These are phyloP conservation scores for Akebia trifoliata DNA, from an alignment of 164 flowering plant species.

Conservation along the genomic window DNA sequence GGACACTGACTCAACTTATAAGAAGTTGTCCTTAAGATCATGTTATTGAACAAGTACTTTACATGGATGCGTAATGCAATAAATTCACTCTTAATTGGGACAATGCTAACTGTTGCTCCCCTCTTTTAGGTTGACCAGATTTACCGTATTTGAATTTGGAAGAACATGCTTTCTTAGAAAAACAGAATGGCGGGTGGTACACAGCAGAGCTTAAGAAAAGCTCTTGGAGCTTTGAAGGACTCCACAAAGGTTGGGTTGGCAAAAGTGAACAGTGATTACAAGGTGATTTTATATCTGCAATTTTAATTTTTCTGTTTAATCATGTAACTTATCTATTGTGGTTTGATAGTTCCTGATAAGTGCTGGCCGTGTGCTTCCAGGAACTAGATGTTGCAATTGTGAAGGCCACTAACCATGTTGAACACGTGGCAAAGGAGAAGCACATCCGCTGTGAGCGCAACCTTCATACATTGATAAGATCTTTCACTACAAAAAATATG, in stretches of 20 bases:
- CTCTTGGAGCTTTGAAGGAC: too few relatives aligned
- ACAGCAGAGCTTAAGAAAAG: constrained; percentile 35
- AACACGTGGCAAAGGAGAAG: constrained; percentile 50
- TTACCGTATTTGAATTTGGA: background rate
- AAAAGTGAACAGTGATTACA: constrained; percentile 50
- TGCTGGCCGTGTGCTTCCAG: constrained; percentile 23
- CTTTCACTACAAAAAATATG: too few relatives aligned
- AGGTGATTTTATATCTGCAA: constrained; percentile 26
- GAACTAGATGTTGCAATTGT: constrained; percentile 56
- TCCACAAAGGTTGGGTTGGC: too few relatives aligned
- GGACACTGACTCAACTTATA: too few relatives aligned
- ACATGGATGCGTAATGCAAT: background rate
- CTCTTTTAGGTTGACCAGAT: constrained; percentile 1
- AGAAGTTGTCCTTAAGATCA: background rate
- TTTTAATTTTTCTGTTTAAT: background rate
- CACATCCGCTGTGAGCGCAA: constrained; percentile 41
- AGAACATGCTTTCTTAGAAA: constrained; percentile 7
- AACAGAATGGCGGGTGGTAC: constrained; percentile 18
- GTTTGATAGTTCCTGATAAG: constrained; percentile 1
- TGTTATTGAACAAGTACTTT: background rate
- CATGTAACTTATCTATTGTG: background rate
- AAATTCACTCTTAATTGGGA: background rate
- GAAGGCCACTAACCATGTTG: constrained; percentile 63
- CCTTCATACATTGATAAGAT: background rate
- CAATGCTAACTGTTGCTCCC: background rate